Base-by-base conservation (phyloP, 225 moss, liverwort and hornwort species). In the Asterella californica region DNA sequence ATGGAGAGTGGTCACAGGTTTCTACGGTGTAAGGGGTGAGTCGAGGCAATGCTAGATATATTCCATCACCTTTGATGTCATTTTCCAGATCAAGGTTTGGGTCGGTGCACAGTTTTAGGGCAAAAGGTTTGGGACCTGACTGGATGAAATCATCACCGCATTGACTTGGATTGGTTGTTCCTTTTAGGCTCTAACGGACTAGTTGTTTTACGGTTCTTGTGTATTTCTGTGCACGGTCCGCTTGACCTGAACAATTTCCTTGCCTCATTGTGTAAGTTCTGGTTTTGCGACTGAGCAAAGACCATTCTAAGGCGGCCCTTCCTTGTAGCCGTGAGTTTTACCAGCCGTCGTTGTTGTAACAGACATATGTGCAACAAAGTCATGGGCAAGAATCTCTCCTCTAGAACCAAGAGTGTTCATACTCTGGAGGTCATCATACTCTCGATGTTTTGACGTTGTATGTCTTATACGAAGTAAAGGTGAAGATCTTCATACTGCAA, bases 271-370 rank as follows among this genome's bases (percentile, higher is more conserved):
- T 42, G 42, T 42, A 42, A 3, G 42, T 42, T 42, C 42, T 42
- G 42, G 42, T 42, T 3, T 42, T 42, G 42, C 42, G 7, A 42
- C 42, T 42, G 7, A 42, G 42, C 42, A 42, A 42, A 42, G 7
- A 42, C 42, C 42, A 2, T 7, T 42, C 42, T 42, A 42, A 42
- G 42, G 7, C 42, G 42, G 42, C 42, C 42, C 89, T 81, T 87
- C 93, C 96, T 92, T 97, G 87, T 94, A 94, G 74, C 96, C 96
- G 70, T 94, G 91, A 81, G 84, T 84, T 88, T 92, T 90, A 62
- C 94, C 94, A 79, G 91, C 89, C n/a, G 89, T 97, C 96, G 94
- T 97, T 45, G 96, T 92, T 75, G 88, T 93, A 70, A 97, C 93
- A 70, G 90, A 94, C 37, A 97, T 81, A 83, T 94, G 96, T 42